Evolutionary conservation across 176 grass and related monocot species (phyloP).

Genomic region (Elaeis guineensis): DNA sequence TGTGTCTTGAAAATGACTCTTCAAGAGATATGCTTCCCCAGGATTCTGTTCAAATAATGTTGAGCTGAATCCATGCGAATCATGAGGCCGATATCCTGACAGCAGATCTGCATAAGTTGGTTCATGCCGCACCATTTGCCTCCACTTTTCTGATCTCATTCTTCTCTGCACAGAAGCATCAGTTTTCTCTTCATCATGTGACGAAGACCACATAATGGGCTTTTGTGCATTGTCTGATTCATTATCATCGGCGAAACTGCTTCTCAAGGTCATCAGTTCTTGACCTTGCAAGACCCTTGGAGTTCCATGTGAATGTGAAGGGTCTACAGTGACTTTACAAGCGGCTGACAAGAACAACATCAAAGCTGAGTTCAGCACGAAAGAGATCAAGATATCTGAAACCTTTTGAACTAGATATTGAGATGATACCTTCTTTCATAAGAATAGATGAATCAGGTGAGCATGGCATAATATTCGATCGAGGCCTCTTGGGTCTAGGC

Average conservation of each 20-base stretch:
- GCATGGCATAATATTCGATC: constrained; percentile 31
- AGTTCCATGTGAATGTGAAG: constrained; percentile 26
- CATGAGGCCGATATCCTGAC: constrained; percentile 35
- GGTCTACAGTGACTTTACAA: constrained; percentile 38
- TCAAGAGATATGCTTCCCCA: constrained; percentile 32
- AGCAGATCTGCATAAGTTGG: constrained; percentile 28
- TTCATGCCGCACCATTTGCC: constrained; percentile 28
- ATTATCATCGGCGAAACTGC: constrained; percentile 18
- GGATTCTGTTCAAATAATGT: constrained; percentile 35
- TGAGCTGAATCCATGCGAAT: constrained; percentile 25
- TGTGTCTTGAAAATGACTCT: constrained; percentile 44
- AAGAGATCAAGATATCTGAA: neutral
- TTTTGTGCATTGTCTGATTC: constrained; percentile 33
- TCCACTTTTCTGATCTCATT: constrained; percentile 37
- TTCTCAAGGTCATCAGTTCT: constrained; percentile 35
- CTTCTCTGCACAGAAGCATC: constrained; percentile 25
- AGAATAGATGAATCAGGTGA: constrained; percentile 45
- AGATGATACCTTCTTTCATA: constrained; percentile 66
- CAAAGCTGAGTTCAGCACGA: constrained; percentile 16
- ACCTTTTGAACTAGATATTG: constrained; percentile 3
- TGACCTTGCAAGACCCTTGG: constrained; percentile 57
- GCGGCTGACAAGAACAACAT: constrained; percentile 16
- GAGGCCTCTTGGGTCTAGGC: constrained; percentile 58
- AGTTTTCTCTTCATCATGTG: constrained; percentile 26
- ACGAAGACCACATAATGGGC: constrained; percentile 21